phyloP scores from a whole-genome alignment of 331 rosid species.

The Pyrus hybrid region DNA sequence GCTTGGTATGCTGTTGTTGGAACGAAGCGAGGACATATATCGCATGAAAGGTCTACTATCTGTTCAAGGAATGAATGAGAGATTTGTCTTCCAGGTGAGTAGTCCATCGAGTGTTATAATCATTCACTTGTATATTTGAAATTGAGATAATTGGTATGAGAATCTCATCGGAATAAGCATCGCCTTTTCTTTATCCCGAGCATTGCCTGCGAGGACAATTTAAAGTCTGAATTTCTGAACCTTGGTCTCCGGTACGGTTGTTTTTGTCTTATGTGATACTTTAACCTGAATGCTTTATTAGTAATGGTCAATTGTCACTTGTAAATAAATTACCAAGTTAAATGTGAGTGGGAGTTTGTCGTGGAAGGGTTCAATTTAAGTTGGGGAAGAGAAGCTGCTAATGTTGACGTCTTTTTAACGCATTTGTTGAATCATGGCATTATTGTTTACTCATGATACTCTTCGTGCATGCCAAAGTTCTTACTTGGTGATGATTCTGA shows the following conservation, averaged over 20 bases:
- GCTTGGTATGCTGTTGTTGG: conserved; percentile 84
- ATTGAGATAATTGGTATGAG: not conserved
- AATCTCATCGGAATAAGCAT: not conserved
- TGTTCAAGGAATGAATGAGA: conserved; percentile 83
- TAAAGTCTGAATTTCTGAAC: not conserved
- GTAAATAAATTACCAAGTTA: no score
- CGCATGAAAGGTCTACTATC: conserved; percentile 94
- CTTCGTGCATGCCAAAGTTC: no score
- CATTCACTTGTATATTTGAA: no score
- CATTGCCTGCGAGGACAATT: not conserved
- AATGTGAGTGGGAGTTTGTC: no score
- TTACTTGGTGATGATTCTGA: no score
- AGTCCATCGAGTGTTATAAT: no score
- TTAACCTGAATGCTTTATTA: no score
- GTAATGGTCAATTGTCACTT: no score
- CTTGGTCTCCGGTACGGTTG: not conserved
- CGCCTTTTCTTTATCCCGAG: not conserved
- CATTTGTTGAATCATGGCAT: not conserved
- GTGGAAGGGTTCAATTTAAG: no score
- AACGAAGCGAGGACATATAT: conserved; percentile 83
- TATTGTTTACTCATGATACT: not conserved
- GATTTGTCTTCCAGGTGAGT: conserved; percentile 95
- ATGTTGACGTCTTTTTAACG: not conserved
- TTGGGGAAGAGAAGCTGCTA: not conserved
- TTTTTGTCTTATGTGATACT: no score